Evolutionary conservation across 768 basidiomycete species (phyloP).

Genomic region (Arthromyces matolae): DNA sequence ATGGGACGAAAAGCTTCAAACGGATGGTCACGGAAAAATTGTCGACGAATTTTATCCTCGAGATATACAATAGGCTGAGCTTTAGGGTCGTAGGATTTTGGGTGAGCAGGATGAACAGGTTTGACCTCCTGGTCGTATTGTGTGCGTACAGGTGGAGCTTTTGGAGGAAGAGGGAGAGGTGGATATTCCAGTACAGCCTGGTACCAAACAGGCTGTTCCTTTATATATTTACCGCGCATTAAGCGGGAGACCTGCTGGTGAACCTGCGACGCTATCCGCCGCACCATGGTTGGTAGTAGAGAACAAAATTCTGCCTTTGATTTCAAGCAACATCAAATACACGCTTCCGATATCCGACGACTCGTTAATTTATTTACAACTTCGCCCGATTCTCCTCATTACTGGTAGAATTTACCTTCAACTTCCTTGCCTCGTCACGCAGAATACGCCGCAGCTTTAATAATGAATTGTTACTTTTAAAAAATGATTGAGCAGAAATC

Average conservation of each 20-base stretch:
- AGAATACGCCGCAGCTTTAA: conserved; percentile 53
- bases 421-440: conserved; percentile 43
- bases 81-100: conserved; percentile 36
- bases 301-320: too few relatives aligned
- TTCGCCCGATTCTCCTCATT: conserved; percentile 6
- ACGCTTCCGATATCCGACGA: too few relatives aligned
- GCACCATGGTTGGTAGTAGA: conserved; percentile 66
- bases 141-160: conserved; percentile 57
- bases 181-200: conserved; percentile 82
- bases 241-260: conserved; percentile 85
- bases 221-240: conserved; percentile 60
- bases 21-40: conserved; percentile 95
- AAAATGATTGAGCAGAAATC: background rate
- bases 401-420: conserved; percentile 1
- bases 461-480: background rate
- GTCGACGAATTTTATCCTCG: conserved; percentile 81
- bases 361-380: conserved; percentile 11
- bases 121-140: conserved; percentile 42
- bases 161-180: conserved; percentile 82
- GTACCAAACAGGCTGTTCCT: conserved; percentile 76
- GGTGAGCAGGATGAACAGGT: conserved; percentile 24
- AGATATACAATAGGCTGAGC: conserved; percentile 68
- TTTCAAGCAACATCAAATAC: too few relatives aligned
- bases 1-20: conserved; percentile 88
- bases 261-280: conserved; percentile 81